phyloP scores from a whole-genome alignment of 768 basidiomycete genomes.

The Tephrocybe sp. region DNA sequence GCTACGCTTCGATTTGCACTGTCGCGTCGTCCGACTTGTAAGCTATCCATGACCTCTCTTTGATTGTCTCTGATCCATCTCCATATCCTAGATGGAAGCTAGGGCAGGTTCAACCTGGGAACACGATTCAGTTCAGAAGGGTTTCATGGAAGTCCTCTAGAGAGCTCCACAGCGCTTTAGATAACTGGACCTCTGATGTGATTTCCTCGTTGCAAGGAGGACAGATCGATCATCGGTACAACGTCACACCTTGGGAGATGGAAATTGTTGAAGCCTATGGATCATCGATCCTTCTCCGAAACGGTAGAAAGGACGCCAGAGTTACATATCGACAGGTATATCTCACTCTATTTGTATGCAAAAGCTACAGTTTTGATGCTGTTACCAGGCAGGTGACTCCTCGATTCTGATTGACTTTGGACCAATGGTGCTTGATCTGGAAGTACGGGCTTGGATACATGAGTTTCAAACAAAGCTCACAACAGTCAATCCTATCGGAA shows the following conservation, averaged over 20 bases:
- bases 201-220: not conserved
- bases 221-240: not conserved
- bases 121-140: conserved; percentile 49
- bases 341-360: too few relatives aligned
- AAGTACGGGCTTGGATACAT: conserved; percentile 56
- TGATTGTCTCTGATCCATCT: not conserved
- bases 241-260: not conserved
- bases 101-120: conserved; percentile 61
- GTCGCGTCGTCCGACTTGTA: conserved; percentile 51
- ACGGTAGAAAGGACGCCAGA: not conserved
- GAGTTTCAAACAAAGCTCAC: conserved; percentile 44
- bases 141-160: conserved; percentile 38
- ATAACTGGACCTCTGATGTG: not conserved
- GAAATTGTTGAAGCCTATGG: not conserved
- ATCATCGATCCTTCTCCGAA: not conserved
- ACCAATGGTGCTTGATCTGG: conserved; percentile 47
- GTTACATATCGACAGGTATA: conserved; percentile 56
- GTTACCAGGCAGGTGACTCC: conserved; percentile 57
- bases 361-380: too few relatives aligned
- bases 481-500: conserved; percentile 28
- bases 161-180: not conserved
- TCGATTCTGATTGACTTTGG: conserved; percentile 66
- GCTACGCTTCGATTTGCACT: conserved; percentile 56
- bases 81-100: conserved; percentile 55
- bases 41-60: conserved; percentile 16